Evolutionary conservation across 441 rosid genomes (phyloP).

Genomic region (Pelargonium fulgidum): DNA sequence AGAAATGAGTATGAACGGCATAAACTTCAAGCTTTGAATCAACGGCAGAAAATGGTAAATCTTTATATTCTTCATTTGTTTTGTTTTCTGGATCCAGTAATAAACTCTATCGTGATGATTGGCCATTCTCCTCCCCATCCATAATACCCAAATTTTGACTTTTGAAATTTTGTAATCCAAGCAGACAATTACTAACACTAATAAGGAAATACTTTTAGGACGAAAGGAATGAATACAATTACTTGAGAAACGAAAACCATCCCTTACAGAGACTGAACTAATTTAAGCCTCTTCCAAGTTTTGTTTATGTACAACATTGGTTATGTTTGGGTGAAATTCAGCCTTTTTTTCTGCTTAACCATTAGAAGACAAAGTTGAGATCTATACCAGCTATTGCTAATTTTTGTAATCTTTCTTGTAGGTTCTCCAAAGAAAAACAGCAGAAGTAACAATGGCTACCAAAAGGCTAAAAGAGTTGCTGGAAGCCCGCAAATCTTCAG

Average conservation of each 20-base stretch:
- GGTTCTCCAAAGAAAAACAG: slow-evolving; percentile 79
- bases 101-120: neutral
- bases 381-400: neutral
- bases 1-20: slow-evolving; percentile 57
- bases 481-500: slow-evolving; percentile 47
- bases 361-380: neutral
- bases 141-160: too few species aligned
- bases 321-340: too few species aligned
- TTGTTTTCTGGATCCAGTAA: neutral
- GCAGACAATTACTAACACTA: too few species aligned
- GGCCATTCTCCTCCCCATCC: neutral
- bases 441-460: slow-evolving; percentile 60
- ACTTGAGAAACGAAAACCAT: too few species aligned
- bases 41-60: slow-evolving; percentile 55
- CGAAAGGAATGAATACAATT: too few species aligned
- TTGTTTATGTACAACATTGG: too few species aligned
- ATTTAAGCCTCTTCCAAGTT: too few species aligned
- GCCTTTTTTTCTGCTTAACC: neutral
- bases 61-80: neutral
- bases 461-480: slow-evolving; percentile 60
- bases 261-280: too few species aligned
- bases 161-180: too few species aligned
- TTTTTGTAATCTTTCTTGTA: slow-evolving; percentile 23
- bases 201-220: too few species aligned
- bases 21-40: slow-evolving; percentile 59